phyloP scores from a whole-genome alignment of 2,329 filamentous ascomycete species.

The Pseudogymnoascus verrucosus region DNA sequence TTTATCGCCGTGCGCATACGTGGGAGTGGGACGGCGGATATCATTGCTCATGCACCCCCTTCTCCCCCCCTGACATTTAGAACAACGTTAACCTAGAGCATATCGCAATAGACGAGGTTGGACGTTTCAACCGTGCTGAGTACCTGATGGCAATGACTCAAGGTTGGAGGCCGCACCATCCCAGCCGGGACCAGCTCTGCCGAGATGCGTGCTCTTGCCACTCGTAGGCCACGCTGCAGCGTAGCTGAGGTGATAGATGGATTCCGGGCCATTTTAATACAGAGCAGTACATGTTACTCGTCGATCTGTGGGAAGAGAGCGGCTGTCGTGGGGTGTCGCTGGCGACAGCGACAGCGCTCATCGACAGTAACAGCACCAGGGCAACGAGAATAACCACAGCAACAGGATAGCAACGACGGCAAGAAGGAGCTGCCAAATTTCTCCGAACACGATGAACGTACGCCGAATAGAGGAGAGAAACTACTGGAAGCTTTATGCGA shows the following conservation, averaged over 20 bases:
- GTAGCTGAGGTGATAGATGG: no score
- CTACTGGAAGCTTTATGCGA: no score
- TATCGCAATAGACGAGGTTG: neutral
- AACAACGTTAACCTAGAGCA: neutral
- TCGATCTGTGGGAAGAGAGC: neutral
- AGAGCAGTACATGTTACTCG: neutral
- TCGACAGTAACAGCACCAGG: neutral
- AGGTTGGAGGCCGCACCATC: no score
- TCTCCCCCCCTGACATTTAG: neutral
- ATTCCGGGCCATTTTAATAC: neutral
- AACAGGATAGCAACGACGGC: neutral
- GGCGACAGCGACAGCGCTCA: neutral
- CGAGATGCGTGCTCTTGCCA: no score
- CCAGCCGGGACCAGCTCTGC: no score
- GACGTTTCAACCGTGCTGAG: neutral
- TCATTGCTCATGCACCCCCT: neutral
- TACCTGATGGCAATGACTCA: neutral
- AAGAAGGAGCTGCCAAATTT: no score
- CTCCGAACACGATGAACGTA: no score
- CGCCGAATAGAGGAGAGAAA: no score
- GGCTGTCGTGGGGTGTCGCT: neutral
- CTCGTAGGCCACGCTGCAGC: no score
- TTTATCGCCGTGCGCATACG: neutral
- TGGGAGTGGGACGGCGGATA: neutral
- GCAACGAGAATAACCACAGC: neutral